phyloP scores from a whole-genome alignment of 345 rosid genomes.

The Corchorus olitorius region DNA sequence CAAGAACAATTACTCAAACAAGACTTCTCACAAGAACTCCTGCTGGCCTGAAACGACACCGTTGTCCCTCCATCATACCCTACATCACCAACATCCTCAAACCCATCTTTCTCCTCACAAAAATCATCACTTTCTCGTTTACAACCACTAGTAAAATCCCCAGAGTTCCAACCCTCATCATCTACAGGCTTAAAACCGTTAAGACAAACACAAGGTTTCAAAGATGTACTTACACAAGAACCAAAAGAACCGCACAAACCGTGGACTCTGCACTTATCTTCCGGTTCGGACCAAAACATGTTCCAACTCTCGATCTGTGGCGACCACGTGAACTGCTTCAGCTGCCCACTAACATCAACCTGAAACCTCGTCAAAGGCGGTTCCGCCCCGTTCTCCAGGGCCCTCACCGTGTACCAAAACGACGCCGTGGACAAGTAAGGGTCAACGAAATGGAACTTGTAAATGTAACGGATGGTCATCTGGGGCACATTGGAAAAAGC shows the following conservation, averaged over 20 bases:
- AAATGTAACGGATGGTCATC: conserved; percentile 57
- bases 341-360: conserved; percentile 40
- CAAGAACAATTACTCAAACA: conserved; percentile 73
- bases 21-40: conserved; percentile 46
- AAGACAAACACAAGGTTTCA: conserved; percentile 49
- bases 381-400: conserved; percentile 29
- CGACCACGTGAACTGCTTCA: conserved; percentile 55
- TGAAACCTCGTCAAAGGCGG: conserved; percentile 57
- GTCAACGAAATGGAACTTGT: conserved; percentile 56
- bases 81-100: conserved; percentile 45
- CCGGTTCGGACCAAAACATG: conserved; percentile 60
- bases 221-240: conserved; percentile 29
- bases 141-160: conserved; percentile 55
- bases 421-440: conserved; percentile 56
- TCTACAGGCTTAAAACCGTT: conserved; percentile 46
- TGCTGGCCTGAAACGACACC: conserved; percentile 38
- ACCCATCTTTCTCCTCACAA: conserved; percentile 41
- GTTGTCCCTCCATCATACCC: conserved; percentile 41
- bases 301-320: conserved; percentile 45
- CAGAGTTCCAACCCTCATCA: conserved; percentile 44
- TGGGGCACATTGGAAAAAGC: conserved; percentile 52
- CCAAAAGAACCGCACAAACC: conserved; percentile 52
- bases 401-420: conserved; percentile 51
- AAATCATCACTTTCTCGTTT: conserved; percentile 29
- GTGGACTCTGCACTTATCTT: conserved; percentile 43